phyloP scores from a whole-genome alignment of 202 grass and related monocot genomes.

The Alloteropsis angusta region DNA sequence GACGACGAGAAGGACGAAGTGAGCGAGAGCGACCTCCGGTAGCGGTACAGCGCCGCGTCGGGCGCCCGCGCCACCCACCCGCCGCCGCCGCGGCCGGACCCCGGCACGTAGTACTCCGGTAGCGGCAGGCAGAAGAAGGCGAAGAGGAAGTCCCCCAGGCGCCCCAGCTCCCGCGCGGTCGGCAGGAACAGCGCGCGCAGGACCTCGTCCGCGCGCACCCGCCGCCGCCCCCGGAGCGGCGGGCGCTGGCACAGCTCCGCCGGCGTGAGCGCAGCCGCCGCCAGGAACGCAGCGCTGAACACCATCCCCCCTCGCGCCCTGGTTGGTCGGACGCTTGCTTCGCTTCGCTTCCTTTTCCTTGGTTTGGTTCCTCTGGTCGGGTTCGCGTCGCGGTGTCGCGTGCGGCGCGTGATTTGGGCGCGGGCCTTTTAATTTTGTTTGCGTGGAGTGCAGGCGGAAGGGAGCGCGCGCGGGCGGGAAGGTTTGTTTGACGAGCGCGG shows the following conservation, averaged over 20 bases:
- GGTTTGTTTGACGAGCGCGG: not conserved
- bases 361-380: not conserved
- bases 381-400: not conserved
- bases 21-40: conserved; percentile 27
- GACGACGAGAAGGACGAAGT: not conserved
- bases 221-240: conserved; percentile 6
- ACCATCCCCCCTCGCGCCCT: conserved; percentile 1
- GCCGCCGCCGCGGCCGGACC: conserved; percentile 24
- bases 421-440: not conserved
- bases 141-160: conserved; percentile 30
- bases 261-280: conserved; percentile 17
- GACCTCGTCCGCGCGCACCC: conserved; percentile 40
- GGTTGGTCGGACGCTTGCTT: not conserved
- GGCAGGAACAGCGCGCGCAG: conserved; percentile 35
- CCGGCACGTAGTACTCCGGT: conserved; percentile 31
- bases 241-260: conserved; percentile 40
- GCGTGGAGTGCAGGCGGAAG: conserved; percentile 1
- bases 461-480: not conserved
- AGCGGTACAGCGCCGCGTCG: not conserved
- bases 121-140: conserved; percentile 51
- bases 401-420: not conserved
- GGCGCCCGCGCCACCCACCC: conserved; percentile 16
- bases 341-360: not conserved
- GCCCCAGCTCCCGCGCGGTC: conserved; percentile 28
- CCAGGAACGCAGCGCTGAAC: conserved; percentile 32